Base-by-base conservation (phyloP, 768 basidiomycete genomes). In the Tubosaeta sp. region DNA sequence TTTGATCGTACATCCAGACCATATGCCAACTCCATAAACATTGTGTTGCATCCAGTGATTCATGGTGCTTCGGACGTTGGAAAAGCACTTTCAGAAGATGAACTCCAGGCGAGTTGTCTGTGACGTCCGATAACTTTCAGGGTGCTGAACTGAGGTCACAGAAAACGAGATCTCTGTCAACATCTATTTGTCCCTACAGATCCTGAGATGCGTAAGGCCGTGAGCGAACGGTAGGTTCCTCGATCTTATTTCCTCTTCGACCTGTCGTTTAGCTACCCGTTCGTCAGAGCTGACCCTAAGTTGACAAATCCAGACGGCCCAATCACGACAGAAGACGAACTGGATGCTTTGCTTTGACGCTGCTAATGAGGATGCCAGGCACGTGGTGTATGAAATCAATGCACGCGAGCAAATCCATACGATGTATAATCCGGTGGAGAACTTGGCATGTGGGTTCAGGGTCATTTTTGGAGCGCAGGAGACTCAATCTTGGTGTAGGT, bases 1-100 rank as follows among this genome's bases (percentile, higher is more conserved):
- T 87, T 82, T 58, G 84, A 87, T 36, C 56, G 49, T 8, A 49
- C 56, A 22, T 18, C 10, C 10, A 14, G 16, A 36, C n/a, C 16
- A 8, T 16, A 4, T 32, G 24, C 4, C 22, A 4, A 36, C 22
- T 46, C n/a, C n/a, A 46, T 34, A 13, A 18, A 44, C 6, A n/a
- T 11, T 1, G 9, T 19, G 6, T 30, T n/a, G 6, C 21, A n/a
- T 44, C 30, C 10, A 51, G 54, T 55, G 2, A 48, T 55, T 6
- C 49, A 51, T 21, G 54, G 54, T 5, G 44, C 46, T 3, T 46
- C 42, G 1, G 50, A 52, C 9, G 21, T 55, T 18, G 50, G 46
- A 39, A 55, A 51, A 43, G 11, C 38, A 1, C 42, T 55, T 9
- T 51, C 36, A 13, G 54, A 55, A 6, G 43, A 45, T 10, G 54